Evolutionary conservation across 345 rosid species (phyloP).

Genomic region (Tarenaya hassleriana): DNA sequence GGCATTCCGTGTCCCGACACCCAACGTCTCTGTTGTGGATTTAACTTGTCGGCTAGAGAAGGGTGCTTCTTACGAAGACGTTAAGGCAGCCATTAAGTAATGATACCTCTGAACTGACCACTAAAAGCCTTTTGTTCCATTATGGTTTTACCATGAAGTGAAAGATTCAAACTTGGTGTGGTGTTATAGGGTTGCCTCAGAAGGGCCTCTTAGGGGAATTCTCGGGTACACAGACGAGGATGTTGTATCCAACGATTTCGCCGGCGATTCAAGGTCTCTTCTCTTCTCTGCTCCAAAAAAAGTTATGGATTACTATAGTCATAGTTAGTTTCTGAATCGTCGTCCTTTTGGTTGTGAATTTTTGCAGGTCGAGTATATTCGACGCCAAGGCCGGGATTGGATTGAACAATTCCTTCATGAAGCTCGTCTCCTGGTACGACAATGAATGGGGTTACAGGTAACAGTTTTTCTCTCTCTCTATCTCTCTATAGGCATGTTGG

Average conservation of each 20-base stretch:
- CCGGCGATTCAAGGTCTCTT: constrained; percentile 77
- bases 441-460: constrained; percentile 95
- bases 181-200: constrained; percentile 70
- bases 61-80: constrained; percentile 87
- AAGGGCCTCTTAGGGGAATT: constrained; percentile 82
- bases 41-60: constrained; percentile 94
- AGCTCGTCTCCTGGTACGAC: constrained; percentile 74
- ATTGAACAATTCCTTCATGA: constrained; percentile 52
- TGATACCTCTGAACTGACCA: constrained; percentile 8
- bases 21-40: constrained; percentile 96
- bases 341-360: too few species aligned
- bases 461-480: too few species aligned
- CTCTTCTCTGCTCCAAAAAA: neutral
- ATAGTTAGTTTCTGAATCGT: too few species aligned
- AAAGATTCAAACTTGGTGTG: constrained; percentile 1
- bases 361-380: constrained; percentile 72
- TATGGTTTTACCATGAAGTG: too few species aligned
- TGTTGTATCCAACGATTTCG: constrained; percentile 91
- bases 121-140: neutral
- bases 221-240: constrained; percentile 96
- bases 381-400: constrained; percentile 90
- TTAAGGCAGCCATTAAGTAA: constrained; percentile 90
- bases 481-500: too few species aligned
- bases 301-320: neutral
- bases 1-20: constrained; percentile 99